These are phyloP conservation scores for Coelastrella sp. DNA, from an alignment of 139 green algal species.

Conservation along the genomic window DNA sequence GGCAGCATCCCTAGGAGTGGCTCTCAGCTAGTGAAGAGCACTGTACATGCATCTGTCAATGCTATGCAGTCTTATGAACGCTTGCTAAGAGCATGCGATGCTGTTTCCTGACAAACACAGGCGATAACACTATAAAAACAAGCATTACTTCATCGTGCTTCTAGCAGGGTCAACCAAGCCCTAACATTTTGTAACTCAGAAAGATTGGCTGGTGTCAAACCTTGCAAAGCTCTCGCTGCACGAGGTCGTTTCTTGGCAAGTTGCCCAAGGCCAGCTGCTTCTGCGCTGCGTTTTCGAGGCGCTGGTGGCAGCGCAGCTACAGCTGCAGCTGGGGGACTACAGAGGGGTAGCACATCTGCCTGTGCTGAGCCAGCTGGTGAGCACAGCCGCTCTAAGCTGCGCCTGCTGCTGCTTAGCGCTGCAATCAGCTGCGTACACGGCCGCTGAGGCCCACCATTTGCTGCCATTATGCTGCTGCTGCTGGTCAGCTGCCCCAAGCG, in stretches of 20 bases:
- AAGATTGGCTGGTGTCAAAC: constrained; percentile 6
- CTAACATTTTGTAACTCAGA: constrained; percentile 2
- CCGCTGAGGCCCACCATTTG: neutral
- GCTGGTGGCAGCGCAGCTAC: neutral
- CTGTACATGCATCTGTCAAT: too few relatives aligned
- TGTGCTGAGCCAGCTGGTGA: neutral
- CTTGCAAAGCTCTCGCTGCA: neutral
- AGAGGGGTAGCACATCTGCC: neutral
- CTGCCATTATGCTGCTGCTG: constrained; percentile 28
- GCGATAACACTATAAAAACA: too few relatives aligned
- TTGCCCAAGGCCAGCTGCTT: neutral
- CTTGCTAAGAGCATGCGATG: too few relatives aligned
- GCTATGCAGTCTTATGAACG: too few relatives aligned
- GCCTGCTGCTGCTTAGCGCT: constrained; percentile 25
- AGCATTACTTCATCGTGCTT: neutral
- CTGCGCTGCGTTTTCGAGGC: constrained; percentile 14
- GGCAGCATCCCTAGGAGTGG: too few relatives aligned
- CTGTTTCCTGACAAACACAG: too few relatives aligned
- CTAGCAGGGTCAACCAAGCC: constrained; percentile 2
- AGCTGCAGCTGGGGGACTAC: neutral
- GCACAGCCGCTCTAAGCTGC: neutral
- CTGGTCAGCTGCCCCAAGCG: neutral
- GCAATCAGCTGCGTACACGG: neutral
- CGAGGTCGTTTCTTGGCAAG: neutral
- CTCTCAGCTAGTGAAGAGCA: too few relatives aligned